Conservation (phyloP, 2,329 filamentous ascomycete species). For the Orbilia blumenaviensis region DNA sequence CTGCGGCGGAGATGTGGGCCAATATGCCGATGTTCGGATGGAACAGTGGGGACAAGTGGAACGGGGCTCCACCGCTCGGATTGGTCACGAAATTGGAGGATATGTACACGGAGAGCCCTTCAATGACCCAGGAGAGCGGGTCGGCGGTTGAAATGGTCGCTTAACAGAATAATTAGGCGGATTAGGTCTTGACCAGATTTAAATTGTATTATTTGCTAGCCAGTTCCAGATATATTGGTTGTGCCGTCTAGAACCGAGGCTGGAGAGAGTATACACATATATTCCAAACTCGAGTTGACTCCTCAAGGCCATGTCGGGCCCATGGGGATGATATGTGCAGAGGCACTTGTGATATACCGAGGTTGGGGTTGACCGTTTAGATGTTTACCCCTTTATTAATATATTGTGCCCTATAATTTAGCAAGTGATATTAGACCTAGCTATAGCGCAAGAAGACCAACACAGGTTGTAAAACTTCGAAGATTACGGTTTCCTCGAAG, state of each 20-base stretch:
- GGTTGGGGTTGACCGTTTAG: background rate
- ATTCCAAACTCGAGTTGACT: background rate
- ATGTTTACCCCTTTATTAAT: background rate
- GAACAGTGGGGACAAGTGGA: slow-evolving; percentile 7
- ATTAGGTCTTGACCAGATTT: background rate
- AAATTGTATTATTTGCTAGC: background rate
- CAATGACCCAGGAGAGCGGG: slow-evolving; percentile 10
- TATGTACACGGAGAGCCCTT: slow-evolving; percentile 1
- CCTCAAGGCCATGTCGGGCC: too few species aligned
- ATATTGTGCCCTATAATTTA: too few species aligned
- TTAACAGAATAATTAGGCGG: background rate
- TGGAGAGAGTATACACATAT: background rate
- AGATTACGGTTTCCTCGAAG: too few species aligned
- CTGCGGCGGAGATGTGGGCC: slow-evolving; percentile 24
- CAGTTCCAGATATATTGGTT: slow-evolving; percentile 3
- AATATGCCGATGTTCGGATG: slow-evolving; percentile 1
- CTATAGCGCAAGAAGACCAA: too few species aligned
- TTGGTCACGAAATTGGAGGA: slow-evolving; percentile 11
- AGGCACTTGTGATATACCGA: background rate
- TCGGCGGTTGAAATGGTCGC: background rate
- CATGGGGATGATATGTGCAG: background rate
- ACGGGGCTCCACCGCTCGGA: background rate
- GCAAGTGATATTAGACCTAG: background rate
- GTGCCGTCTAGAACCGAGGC: background rate
- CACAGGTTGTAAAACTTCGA: too few species aligned